Evolutionary conservation across 306 rosid genomes (phyloP).

Genomic region (Cicer yamashitae): DNA sequence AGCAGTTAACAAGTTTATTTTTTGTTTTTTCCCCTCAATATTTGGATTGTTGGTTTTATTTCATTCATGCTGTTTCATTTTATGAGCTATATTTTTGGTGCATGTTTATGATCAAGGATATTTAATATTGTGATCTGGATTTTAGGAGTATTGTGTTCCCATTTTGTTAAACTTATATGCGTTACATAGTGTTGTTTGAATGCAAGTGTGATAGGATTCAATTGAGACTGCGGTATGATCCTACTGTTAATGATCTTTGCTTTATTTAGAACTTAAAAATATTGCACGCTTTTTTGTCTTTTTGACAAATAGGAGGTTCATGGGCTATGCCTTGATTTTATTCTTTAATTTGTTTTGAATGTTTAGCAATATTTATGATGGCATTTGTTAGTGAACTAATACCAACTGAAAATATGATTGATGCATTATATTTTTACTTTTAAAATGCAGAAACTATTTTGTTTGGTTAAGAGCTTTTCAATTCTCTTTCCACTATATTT

Average conservation of each 20-base stretch:
- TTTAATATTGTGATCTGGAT: constrained; percentile 21
- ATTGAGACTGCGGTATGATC: constrained; percentile 1
- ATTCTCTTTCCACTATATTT: constrained; percentile 8
- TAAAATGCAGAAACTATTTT: neutral
- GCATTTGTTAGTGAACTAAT: constrained; percentile 9
- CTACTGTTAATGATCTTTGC: constrained; percentile 14
- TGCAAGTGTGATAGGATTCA: constrained; percentile 17
- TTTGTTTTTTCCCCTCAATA: neutral
- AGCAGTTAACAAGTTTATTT: neutral
- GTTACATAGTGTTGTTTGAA: neutral
- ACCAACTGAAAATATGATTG: neutral
- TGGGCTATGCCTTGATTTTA: constrained; percentile 8
- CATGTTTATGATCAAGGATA: constrained; percentile 1
- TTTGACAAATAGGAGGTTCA: constrained; percentile 11
- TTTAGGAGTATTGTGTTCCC: neutral
- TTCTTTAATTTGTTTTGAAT: neutral
- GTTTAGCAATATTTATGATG: neutral
- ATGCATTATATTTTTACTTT: neutral
- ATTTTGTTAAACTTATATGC: neutral
- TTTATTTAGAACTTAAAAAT: neutral
- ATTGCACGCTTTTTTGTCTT: neutral
- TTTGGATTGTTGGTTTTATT: constrained; percentile 12
- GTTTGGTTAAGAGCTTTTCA: constrained; percentile 14
- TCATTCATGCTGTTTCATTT: constrained; percentile 23
- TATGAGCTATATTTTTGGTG: constrained; percentile 12